Evolutionary conservation across 129 eudicot genomes (phyloP), one percentile per base, ranked within the genome.

Genomic region (Silybum marianum): DNA sequence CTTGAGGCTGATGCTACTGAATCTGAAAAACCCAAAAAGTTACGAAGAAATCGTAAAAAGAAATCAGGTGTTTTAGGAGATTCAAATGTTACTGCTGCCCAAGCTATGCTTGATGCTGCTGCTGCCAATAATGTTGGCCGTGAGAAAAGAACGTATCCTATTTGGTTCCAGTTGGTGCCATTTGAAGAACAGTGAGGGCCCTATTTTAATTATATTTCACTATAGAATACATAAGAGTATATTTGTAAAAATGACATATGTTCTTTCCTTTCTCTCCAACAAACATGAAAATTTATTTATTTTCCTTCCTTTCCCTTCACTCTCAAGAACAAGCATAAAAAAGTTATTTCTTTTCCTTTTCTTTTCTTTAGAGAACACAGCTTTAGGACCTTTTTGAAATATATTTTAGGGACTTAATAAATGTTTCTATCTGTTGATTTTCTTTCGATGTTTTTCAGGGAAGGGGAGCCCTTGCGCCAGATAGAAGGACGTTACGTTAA

Each of bases 131-230:
- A 85, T 79, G 71, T 78, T 11, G 78, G 78, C 77, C 51, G 67
- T 68, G 96, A 93, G 79, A 84, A 87, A 70, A 81, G 80, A 84
- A 72, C 75, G 19, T 78, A 82, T 87, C 97, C 97, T 71, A 81
- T 93, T 78, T 91, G 98, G 97, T 93, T 92, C 77, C 88, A 95
- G 7, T 74, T 93, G 71, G 91, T 91, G 75, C 97, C 90, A 46
- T 85, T 91, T 34, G 88, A 90, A 82, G 85, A 91, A 75, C 92
- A 84, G 98, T 91, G 80, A 88, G 97, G 44, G 77, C 78, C 83
- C 75, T 75, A 42, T 44, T 26, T 63, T 6, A 38, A 38, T 38
- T 7, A 38, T 9, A 6, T 38, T 38, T 6, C 9, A 38, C 42
- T 6, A 38, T 7, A 38, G 7, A 38, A 38, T 38, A 38, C 6